Base-by-base conservation (phyloP, 2,329 filamentous ascomycete species). In the Ilyonectria sp. region DNA sequence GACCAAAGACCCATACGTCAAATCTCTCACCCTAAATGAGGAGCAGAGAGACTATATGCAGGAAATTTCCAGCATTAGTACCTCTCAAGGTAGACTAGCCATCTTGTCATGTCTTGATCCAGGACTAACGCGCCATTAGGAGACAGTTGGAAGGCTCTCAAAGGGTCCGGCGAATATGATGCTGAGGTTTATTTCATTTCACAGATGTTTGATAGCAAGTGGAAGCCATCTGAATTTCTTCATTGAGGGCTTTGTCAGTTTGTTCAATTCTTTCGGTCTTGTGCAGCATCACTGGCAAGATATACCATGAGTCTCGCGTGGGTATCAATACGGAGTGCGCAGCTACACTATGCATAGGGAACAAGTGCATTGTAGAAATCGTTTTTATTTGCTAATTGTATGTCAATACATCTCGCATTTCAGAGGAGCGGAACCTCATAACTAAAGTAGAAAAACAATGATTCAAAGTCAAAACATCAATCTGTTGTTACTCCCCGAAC, bases 151-250 rank as follows among this genome's bases (percentile, higher is more conserved):
- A 31, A 10, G 23, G 7, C 47, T 50, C 47, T 50, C 47, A 50
- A 50, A 10, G 47, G 29, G 8, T 50, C 47, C 3, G 1, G 17
- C 15, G 23, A 29, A 15, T 50, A 31, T 17, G 47, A 50, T 8
- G 47, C 47, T n/a, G 47, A 50, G 23, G 8, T 26, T 31, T 50
- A 50, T 17, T 50, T 50, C 17, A 26, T 50, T 29, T 50, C 47
- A 5, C 47, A 50, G 23, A 26, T 50, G 23, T 50, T 31, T 26
- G 47, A 50, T 13, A 11, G 8, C 26, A 8, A 2, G 15, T 50
- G 47, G 47, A 17, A 50, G 15, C 47, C 47, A n/a, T n/a, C 26
- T 2, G 13, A 29, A 3, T 29, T 26, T 31, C 31, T 8, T 50
- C 8, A 29, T 50, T 17, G n/a, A 17, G 15, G 15, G 1, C 37